Conservation (phyloP, 2,329 filamentous ascomycete species). For the Penicillium sp. region DNA sequence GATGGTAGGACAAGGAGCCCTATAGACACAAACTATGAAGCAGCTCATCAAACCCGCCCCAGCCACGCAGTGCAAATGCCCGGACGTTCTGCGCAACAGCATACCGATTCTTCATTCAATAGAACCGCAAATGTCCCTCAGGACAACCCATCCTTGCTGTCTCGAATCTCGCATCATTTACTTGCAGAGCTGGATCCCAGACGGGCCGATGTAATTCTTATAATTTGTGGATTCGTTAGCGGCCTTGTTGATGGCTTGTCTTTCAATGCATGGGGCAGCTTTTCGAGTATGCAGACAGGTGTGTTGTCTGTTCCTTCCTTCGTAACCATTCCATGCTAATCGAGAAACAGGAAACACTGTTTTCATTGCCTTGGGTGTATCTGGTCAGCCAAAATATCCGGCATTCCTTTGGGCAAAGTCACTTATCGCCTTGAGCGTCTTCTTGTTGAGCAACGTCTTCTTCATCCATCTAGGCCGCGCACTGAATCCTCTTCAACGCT, state of each 20-base stretch:
- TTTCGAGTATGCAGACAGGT: constrained; percentile 46
- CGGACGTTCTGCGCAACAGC: not conserved
- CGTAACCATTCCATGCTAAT: not conserved
- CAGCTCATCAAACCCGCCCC: not conserved
- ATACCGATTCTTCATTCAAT: not conserved
- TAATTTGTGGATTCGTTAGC: constrained; percentile 39
- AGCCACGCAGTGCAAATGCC: not conserved
- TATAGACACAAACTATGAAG: not conserved
- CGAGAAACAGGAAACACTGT: constrained; percentile 40
- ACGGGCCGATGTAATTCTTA: constrained; percentile 29
- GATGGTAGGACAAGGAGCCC: not conserved
- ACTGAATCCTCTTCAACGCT: constrained; percentile 35
- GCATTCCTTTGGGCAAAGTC: constrained; percentile 45
- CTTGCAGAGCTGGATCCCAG: constrained; percentile 20
- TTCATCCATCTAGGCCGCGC: constrained; percentile 38
- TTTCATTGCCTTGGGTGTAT: constrained; percentile 44
- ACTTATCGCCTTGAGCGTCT: constrained; percentile 39
- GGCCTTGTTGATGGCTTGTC: constrained; percentile 42
- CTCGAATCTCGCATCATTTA: constrained; percentile 6
- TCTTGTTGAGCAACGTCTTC: constrained; percentile 40
- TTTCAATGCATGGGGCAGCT: constrained; percentile 45
- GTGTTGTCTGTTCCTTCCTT: not conserved
- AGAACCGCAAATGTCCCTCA: not conserved
- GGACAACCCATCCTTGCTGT: not conserved
- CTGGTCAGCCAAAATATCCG: constrained; percentile 40